Percentiles rank a stretch among this genome's conserved stretches.
These are phyloP conservation scores for Scutellaria minor DNA, from an alignment of 257 asterid species.

Conservation along the genomic window DNA sequence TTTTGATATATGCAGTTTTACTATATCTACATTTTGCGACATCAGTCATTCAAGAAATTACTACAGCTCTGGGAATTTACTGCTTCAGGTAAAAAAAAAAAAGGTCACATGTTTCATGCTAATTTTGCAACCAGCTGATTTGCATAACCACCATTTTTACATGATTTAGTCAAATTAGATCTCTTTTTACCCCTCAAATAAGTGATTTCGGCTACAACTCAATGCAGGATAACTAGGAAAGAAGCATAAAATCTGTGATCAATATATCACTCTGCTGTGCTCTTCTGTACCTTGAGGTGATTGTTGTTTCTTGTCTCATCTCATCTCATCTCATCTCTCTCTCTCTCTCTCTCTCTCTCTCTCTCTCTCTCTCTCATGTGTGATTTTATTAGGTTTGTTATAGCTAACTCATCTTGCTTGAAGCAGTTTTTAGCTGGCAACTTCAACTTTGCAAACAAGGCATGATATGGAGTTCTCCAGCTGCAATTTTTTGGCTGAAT, in stretches of 20 bases:
- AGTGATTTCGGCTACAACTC: conserved; percentile 24
- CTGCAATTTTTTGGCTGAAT: conserved; percentile 17
- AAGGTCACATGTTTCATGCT: conserved; percentile 7
- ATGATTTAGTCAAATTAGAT: conserved; percentile 1
- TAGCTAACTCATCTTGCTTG: background rate
- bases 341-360: too few species aligned
- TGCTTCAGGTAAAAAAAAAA: conserved; percentile 78
- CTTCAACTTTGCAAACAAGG: conserved; percentile 20
- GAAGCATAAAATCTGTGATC: conserved; percentile 65
- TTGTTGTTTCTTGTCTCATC: background rate
- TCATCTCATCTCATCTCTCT: too few species aligned
- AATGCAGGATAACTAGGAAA: conserved; percentile 87
- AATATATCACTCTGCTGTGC: background rate
- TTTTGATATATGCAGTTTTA: conserved; percentile 48
- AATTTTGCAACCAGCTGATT: background rate
- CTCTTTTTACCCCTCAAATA: background rate
- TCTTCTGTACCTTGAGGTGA: conserved; percentile 16
- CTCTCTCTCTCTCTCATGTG: too few species aligned
- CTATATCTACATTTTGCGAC: conserved; percentile 90
- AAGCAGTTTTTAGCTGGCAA: conserved; percentile 11
- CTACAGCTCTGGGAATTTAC: conserved; percentile 85
- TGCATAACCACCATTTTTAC: background rate
- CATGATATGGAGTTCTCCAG: conserved; percentile 16
- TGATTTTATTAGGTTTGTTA: background rate
- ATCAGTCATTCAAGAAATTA: conserved; percentile 88